These are phyloP conservation scores for Colletotrichum tofieldiae DNA, from an alignment of 2,329 filamentous ascomycete species.

Conservation along the genomic window DNA sequence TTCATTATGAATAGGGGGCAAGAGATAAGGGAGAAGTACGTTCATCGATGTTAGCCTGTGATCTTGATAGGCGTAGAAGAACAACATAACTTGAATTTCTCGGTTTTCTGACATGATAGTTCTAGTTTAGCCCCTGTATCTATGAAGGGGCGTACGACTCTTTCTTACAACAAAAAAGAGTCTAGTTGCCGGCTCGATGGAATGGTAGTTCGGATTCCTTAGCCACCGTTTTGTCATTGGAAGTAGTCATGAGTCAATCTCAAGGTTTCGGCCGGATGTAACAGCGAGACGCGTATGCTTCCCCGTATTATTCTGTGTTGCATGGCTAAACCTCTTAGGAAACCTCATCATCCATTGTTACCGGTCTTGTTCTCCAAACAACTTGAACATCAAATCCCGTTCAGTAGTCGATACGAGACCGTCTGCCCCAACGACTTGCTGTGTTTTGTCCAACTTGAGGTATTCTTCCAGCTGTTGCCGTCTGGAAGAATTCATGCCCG, in stretches of 20 bases:
- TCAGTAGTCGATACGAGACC: neutral
- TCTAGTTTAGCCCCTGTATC: too few species aligned
- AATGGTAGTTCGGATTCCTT: neutral
- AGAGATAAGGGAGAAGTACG: constrained; percentile 19
- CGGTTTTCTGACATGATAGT: neutral
- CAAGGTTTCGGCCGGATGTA: too few species aligned
- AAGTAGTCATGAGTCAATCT: neutral
- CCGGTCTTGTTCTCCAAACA: neutral
- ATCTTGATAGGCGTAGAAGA: neutral
- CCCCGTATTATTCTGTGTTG: neutral
- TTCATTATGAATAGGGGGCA: constrained; percentile 64
- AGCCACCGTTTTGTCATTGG: neutral
- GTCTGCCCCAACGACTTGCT: neutral
- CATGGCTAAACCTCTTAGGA: neutral
- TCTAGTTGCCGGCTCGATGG: too few species aligned
- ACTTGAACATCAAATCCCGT: too few species aligned
- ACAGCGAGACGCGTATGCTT: too few species aligned
- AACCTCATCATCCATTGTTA: too few species aligned
- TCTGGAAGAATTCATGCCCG: neutral
- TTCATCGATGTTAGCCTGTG: neutral
- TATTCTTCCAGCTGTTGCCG: constrained; percentile 1
- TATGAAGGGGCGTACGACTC: neutral
- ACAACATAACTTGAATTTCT: too few species aligned
- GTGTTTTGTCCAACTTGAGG: neutral
- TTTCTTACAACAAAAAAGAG: neutral